phyloP scores from a whole-genome alignment of 2,329 filamentous ascomycete species.

The Cytospora chrysosperma region DNA sequence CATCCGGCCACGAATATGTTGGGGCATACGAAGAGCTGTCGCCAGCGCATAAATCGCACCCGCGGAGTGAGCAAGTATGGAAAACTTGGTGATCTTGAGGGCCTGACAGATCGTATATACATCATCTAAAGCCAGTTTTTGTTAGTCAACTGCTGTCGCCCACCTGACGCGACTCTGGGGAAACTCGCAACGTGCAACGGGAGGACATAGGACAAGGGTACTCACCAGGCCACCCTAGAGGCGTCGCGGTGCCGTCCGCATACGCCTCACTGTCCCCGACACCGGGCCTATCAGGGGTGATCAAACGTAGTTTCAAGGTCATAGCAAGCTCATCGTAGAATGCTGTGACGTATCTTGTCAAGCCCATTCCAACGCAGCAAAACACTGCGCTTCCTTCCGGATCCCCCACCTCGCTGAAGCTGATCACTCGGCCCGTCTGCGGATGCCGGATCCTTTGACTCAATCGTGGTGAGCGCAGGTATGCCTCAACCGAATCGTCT shows the following conservation, averaged over 20 bases:
- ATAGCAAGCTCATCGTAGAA: conserved; percentile 96
- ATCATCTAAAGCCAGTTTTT: conserved; percentile 64
- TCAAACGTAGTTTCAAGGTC: conserved; percentile 83
- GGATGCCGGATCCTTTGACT: conserved; percentile 88
- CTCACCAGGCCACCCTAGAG: conserved; percentile 90
- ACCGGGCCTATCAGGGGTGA: conserved; percentile 90
- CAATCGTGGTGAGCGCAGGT: conserved; percentile 77
- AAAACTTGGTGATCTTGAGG: conserved; percentile 92
- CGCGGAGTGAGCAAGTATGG: conserved; percentile 91
- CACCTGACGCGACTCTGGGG: not conserved
- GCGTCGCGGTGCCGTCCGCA: conserved; percentile 76
- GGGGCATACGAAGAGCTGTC: conserved; percentile 91
- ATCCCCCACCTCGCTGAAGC: conserved; percentile 95
- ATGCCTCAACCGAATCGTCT: conserved; percentile 82
- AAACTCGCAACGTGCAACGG: not conserved
- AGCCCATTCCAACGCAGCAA: conserved; percentile 95
- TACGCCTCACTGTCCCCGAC: conserved; percentile 90
- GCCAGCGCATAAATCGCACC: conserved; percentile 97
- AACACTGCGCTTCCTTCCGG: conserved; percentile 89
- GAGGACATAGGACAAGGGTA: conserved; percentile 18
- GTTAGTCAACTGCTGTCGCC: conserved; percentile 30
- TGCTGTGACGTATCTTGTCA: conserved; percentile 92
- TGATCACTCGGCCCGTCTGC: conserved; percentile 82
- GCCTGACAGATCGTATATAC: conserved; percentile 91
- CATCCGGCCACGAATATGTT: conserved; percentile 90